phyloP scores from a whole-genome alignment of 441 rosid species.

The Jatropha multifida region DNA sequence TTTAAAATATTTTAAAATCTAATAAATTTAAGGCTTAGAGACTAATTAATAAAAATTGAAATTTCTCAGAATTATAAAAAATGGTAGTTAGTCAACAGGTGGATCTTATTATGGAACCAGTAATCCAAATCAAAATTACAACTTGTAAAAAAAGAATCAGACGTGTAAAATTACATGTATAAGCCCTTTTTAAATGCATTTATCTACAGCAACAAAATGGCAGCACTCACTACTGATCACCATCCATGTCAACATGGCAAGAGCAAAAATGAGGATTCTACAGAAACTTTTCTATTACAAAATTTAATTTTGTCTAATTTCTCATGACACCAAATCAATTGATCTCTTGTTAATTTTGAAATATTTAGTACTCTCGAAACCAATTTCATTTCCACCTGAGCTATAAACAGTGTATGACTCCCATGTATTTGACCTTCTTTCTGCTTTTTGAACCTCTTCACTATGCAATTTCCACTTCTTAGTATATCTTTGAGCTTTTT shows the following conservation, averaged over 20 bases:
- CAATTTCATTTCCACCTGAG: conserved; percentile 63
- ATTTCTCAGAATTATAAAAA: too few relatives aligned
- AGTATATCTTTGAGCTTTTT: conserved; percentile 61
- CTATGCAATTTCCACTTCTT: conserved; percentile 63
- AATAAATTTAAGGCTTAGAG: too few relatives aligned
- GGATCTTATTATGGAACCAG: not conserved
- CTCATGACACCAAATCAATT: conserved; percentile 65
- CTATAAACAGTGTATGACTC: conserved; percentile 36
- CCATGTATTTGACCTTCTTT: conserved; percentile 32
- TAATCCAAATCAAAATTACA: too few relatives aligned
- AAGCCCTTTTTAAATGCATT: not conserved
- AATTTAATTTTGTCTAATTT: conserved; percentile 50
- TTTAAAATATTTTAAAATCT: too few relatives aligned
- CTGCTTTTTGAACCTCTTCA: conserved; percentile 58
- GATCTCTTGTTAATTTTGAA: conserved; percentile 51
- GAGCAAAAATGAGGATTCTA: conserved; percentile 61
- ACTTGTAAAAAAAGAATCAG: not conserved
- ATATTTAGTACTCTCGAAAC: conserved; percentile 62
- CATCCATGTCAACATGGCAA: conserved; percentile 52
- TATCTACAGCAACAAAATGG: not conserved
- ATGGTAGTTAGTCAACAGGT: too few relatives aligned
- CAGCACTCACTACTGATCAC: not conserved
- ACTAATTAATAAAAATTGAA: too few relatives aligned
- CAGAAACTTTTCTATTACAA: conserved; percentile 44
- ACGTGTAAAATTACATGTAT: not conserved